Conservation (phyloP, 192 early-diverging fungal species). For the Coemansia sp. region DNA sequence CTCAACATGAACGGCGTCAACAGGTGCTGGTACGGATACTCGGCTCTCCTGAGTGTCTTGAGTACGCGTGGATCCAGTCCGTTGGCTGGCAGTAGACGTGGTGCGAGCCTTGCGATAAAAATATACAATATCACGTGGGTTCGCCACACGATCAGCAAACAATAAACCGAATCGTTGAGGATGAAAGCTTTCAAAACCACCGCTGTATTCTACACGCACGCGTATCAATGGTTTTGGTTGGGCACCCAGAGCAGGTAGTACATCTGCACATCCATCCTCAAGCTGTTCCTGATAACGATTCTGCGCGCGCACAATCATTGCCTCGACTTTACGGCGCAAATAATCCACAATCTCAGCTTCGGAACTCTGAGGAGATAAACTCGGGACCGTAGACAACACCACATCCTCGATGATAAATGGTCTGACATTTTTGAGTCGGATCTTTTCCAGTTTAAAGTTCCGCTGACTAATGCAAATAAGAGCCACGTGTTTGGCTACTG, state of each 20-base stretch:
- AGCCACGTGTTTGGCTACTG: slow-evolving; percentile 62
- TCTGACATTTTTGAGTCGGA: slow-evolving; percentile 76
- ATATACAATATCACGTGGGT: slow-evolving; percentile 81
- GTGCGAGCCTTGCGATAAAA: slow-evolving; percentile 66
- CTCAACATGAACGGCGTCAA: slow-evolving; percentile 71
- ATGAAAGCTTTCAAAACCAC: slow-evolving; percentile 80
- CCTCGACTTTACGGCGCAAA: slow-evolving; percentile 54
- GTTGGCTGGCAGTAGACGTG: slow-evolving; percentile 1
- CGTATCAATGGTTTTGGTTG: slow-evolving; percentile 75
- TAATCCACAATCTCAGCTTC: slow-evolving; percentile 57
- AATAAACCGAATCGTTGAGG: slow-evolving; percentile 80
- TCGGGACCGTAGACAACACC: slow-evolving; percentile 53
- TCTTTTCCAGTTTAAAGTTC: slow-evolving; percentile 71
- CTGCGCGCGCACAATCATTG: slow-evolving; percentile 67
- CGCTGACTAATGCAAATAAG: slow-evolving; percentile 63
- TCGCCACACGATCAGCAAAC: slow-evolving; percentile 81
- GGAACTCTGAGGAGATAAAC: slow-evolving; percentile 55
- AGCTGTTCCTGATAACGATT: slow-evolving; percentile 58
- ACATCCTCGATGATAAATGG: slow-evolving; percentile 83
- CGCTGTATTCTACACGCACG: slow-evolving; percentile 85
- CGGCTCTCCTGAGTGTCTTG: slow-evolving; percentile 22
- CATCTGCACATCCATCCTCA: slow-evolving; percentile 12
- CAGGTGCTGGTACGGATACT: slow-evolving; percentile 57
- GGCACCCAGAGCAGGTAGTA: slow-evolving; percentile 37
- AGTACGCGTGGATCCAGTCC: slow-evolving; percentile 1